phyloP scores from a whole-genome alignment of 2,329 filamentous ascomycete species.

The Lachnellula subtilissima region DNA sequence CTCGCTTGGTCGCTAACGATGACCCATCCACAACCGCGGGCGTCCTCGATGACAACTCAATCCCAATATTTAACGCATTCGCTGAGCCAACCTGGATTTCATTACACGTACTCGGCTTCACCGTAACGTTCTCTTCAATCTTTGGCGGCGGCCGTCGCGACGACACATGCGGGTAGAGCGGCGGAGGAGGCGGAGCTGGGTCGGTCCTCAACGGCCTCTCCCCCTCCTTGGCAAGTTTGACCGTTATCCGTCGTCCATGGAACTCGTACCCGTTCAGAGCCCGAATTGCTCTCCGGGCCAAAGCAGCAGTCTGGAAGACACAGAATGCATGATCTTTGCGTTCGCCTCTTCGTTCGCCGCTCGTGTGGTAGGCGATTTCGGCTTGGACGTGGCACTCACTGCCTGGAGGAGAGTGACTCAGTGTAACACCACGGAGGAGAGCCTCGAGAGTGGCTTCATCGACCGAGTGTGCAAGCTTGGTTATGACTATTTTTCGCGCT shows the following conservation, averaged over 20 bases:
- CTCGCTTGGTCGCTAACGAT: background rate
- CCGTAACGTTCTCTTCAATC: background rate
- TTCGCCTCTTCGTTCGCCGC: constrained; percentile 9
- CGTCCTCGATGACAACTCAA: background rate
- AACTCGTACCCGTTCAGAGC: background rate
- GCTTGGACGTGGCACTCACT: constrained; percentile 2
- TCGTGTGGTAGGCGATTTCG: constrained; percentile 10
- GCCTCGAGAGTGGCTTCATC: constrained; percentile 4
- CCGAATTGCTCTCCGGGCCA: background rate
- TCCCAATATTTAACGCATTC: background rate
- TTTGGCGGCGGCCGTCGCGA: too few species aligned
- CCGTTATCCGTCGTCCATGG: background rate
- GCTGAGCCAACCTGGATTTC: background rate
- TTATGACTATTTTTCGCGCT: constrained; percentile 24
- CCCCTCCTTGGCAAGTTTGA: background rate
- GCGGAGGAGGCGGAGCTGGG: background rate
- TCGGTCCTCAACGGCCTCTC: background rate
- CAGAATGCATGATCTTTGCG: constrained; percentile 20
- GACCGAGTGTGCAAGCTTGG: constrained; percentile 6
- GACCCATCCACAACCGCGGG: background rate
- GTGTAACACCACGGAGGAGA: constrained; percentile 3
- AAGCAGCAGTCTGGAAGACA: constrained; percentile 4
- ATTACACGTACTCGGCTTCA: background rate
- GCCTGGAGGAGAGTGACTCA: background rate
- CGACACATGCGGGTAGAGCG: background rate